These are phyloP conservation scores for Saturnispora bothae DNA, from an alignment of 805 yeast genomes.

Conservation along the genomic window DNA sequence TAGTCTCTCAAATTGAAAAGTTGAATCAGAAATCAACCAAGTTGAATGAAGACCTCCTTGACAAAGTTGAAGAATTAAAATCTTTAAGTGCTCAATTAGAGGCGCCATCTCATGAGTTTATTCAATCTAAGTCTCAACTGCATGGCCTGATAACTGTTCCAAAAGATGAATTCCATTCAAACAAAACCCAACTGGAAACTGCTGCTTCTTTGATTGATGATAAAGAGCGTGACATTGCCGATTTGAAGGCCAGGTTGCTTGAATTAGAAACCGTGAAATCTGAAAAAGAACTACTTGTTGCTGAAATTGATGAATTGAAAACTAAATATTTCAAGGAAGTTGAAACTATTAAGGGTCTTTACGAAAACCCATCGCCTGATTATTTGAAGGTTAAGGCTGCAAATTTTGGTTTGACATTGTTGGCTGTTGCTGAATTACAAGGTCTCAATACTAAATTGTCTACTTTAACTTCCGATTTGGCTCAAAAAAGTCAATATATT, in stretches of 20 bases:
- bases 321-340: conserved; percentile 1
- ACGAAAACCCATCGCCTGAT: conserved; percentile 11
- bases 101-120: conserved; percentile 14
- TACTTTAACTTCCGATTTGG: conserved; percentile 1
- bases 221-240: not conserved
- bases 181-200: not conserved
- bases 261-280: not conserved
- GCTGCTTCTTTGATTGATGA: not conserved
- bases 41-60: not conserved
- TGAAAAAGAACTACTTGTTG: not conserved
- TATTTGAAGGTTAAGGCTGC: conserved; percentile 7
- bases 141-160: conserved; percentile 14
- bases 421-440: conserved; percentile 4
- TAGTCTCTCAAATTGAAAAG: not conserved
- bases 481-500: conserved; percentile 6
- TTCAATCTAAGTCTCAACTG: conserved; percentile 11
- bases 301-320: not conserved
- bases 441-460: not conserved
- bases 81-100: conserved; percentile 4
- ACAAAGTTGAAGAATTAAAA: not conserved
- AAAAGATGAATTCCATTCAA: conserved; percentile 1
- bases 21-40: not conserved
- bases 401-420: not conserved
- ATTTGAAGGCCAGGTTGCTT: not conserved
- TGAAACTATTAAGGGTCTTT: conserved; percentile 3